Conservation (phyloP, 202 grass and related monocot genomes). For the Setaria italica region DNA sequence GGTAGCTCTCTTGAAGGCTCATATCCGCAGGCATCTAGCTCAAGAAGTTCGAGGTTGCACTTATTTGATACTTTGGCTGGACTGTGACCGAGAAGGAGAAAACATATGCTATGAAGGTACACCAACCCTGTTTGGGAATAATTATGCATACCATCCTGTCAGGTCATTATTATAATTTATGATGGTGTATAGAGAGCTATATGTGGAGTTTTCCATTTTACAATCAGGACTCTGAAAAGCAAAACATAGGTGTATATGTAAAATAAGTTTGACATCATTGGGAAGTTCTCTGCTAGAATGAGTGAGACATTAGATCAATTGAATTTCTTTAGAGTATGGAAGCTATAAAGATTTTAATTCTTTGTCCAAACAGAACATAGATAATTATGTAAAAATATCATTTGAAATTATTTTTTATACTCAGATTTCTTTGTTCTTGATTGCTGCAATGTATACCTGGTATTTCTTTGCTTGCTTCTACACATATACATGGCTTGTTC, state of each 20-base stretch:
- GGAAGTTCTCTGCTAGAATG: constrained; percentile 15
- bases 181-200: constrained; percentile 4
- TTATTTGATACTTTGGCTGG: constrained; percentile 92
- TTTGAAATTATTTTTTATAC: constrained; percentile 28
- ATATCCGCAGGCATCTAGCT: constrained; percentile 92
- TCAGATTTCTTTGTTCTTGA: constrained; percentile 11
- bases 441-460: constrained; percentile 8
- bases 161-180: background rate
- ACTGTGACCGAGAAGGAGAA: constrained; percentile 98
- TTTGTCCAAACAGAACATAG: background rate
- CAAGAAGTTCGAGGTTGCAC: constrained; percentile 86
- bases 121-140: background rate
- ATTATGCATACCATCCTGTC: background rate
- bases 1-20: constrained; percentile 59
- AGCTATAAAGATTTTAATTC: background rate
- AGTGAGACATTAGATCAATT: constrained; percentile 21
- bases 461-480: constrained; percentile 15
- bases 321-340: background rate
- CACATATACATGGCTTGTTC: constrained; percentile 11
- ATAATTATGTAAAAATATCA: constrained; percentile 7
- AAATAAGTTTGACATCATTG: constrained; percentile 23
- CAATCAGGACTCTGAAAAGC: constrained; percentile 3
- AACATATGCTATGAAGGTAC: constrained; percentile 99
- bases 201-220: constrained; percentile 13
- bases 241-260: constrained; percentile 18